Base-by-base conservation (phyloP, 2,329 filamentous ascomycete species). In the Eurotiales sp. region DNA sequence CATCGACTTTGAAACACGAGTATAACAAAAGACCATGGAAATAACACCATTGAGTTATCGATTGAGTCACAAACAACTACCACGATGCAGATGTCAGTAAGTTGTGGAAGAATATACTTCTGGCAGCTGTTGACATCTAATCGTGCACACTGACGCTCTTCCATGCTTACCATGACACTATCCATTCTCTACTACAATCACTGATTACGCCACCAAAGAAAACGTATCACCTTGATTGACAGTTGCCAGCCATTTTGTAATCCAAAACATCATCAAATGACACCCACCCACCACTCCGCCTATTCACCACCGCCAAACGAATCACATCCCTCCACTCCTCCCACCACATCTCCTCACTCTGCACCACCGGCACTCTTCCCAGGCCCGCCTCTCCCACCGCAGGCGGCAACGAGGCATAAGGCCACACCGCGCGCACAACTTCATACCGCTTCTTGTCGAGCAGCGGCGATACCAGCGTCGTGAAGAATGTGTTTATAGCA, bases 341-440 rank as follows among this genome's bases (percentile, higher is more conserved):
- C 59, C 61, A 64, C 61, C 61, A 63, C 37, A 55, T 55, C 36
- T 63, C 54, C 27, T 56, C 54, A n/a, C 27, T 54, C 30, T 56
- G 54, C 15, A 54, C 54, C 4, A 53, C 54, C 1, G 52, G 50
- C 11, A 40, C 39, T 4, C 54, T 58, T 0, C 53, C 58, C 15
- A 56, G 32, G 22, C 43, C 51, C 23, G 46, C 34, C 3, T 46
- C 36, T 12, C 50, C 51, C 6, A 37, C 43, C 8, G n/a, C 22
- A 23, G 50, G 44, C 17, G 46, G 46, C 14, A 55, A 48, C 3
- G 54, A 55, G 27, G 49, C 55, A 32, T 59, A 54, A n/a, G 53
- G 50, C 61, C 61, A 64, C 2, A 62, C 58, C 6, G 55, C 53
- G 19, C 58, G 54, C 21, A 59, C 58, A 22, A 61, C 56, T 27